These are phyloP conservation scores for Camelina sativa DNA, from an alignment of 345 rosid genomes.

Conservation along the genomic window DNA sequence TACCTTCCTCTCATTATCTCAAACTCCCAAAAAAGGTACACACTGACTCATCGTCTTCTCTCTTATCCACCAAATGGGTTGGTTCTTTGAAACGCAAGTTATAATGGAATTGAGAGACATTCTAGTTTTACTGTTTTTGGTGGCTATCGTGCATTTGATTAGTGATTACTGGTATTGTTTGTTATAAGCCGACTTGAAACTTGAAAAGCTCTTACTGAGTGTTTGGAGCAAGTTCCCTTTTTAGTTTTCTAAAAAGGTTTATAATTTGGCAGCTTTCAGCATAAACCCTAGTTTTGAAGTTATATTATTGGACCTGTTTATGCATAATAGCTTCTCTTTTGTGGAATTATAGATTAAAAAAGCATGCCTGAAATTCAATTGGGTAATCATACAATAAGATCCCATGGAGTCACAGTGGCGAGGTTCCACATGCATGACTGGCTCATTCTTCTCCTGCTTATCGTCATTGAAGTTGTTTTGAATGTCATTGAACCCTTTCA, in stretches of 20 bases:
- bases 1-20: slow-evolving; percentile 2
- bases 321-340: slow-evolving; percentile 17
- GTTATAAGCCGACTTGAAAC: not conserved
- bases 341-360: slow-evolving; percentile 16
- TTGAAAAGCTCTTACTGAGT: slow-evolving; percentile 3
- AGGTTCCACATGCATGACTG: slow-evolving; percentile 87
- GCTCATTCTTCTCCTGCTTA: slow-evolving; percentile 78
- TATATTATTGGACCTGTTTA: not conserved
- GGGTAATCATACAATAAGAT: slow-evolving; percentile 71
- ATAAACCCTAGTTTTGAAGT: not conserved
- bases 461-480: slow-evolving; percentile 59
- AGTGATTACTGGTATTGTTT: not conserved
- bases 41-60: slow-evolving; percentile 30
- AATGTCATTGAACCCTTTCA: slow-evolving; percentile 85
- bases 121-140: not conserved
- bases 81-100: not conserved
- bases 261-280: slow-evolving; percentile 2
- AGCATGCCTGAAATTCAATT: slow-evolving; percentile 78
- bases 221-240: not conserved
- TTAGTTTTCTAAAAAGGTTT: not conserved
- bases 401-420: slow-evolving; percentile 78
- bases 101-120: not conserved
- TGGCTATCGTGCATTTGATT: not conserved
- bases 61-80: not conserved
- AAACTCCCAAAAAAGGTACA: slow-evolving; percentile 38